Percentiles rank a stretch among this genome's conserved stretches.
These are phyloP conservation scores for Reticulascus tulasneorum DNA, from an alignment of 2,329 filamentous ascomycete genomes.

Conservation along the genomic window DNA sequence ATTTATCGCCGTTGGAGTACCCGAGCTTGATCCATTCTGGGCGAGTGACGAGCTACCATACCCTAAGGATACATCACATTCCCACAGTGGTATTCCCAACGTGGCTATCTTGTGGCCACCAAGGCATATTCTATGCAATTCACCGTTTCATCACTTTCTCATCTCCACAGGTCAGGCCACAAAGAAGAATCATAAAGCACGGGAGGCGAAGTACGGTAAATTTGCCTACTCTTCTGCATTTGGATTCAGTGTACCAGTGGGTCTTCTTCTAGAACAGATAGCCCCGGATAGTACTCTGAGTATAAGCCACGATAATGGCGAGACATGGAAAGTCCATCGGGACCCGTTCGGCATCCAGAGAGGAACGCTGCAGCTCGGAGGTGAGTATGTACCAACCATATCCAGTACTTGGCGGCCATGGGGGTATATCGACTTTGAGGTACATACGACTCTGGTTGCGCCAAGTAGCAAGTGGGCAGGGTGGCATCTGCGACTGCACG, in stretches of 20 bases:
- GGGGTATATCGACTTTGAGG: slow-evolving; percentile 4
- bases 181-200: slow-evolving; percentile 25
- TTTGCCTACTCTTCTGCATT: slow-evolving; percentile 36
- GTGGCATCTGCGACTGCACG: slow-evolving; percentile 13
- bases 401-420: slow-evolving; percentile 14
- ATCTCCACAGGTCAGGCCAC: slow-evolving; percentile 31
- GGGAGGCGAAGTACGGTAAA: slow-evolving; percentile 34
- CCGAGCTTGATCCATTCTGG: slow-evolving; percentile 35
- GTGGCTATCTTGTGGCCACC: slow-evolving; percentile 18
- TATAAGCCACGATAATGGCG: slow-evolving; percentile 13
- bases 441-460: slow-evolving; percentile 11
- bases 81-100: too few species aligned
- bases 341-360: slow-evolving; percentile 8
- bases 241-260: slow-evolving; percentile 28
- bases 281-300: slow-evolving; percentile 14
- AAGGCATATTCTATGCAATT: slow-evolving; percentile 36
- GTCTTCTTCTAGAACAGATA: slow-evolving; percentile 21
- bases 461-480: slow-evolving; percentile 2
- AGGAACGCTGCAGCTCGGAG: neutral
- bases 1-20: slow-evolving; percentile 31
- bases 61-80: slow-evolving; percentile 13
- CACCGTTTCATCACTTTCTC: slow-evolving; percentile 29
- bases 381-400: neutral
- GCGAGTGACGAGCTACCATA: slow-evolving; percentile 28
- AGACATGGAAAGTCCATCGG: slow-evolving; percentile 10